Base-by-base conservation (phyloP, 2,329 filamentous ascomycete species). In the Hymenoscyphus linearis region DNA sequence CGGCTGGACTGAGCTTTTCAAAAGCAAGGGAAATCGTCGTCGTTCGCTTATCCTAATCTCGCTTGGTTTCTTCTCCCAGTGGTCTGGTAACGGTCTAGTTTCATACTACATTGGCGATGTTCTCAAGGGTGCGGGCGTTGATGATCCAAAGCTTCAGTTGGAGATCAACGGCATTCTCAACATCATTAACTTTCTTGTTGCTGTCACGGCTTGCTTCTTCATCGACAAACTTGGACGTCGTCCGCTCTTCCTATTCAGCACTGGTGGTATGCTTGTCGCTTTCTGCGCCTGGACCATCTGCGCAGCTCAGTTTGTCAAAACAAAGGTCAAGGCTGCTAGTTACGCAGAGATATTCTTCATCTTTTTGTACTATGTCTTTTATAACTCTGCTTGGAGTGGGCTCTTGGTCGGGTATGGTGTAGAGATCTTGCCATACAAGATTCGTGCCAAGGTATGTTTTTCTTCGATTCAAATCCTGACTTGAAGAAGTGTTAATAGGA, bases 61-160 rank as follows among this genome's bases (percentile, higher is more conserved):
- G 25, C 75, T 81, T 7, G 82, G 82, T 62, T 74, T 83, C 62
- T 85, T 85, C 74, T 80, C 79, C 9, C 83, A 85, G 64, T 85
- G 80, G 80, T 81, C 77, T 59, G 82, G 82, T 37, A 84, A 83
- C 65, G 78, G 77, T 50, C 68, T 81, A 9, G 76, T 79, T 35
- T 77, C 75, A 1, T 80, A 74, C 65, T 75, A 74, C 64, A 70
- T 76, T 22, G 68, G 67, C 22, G 66, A 71, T 9, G 72, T 76
- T n/a, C 67, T 75, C 26, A 63, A 72, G n/a, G 70, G 65, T 3
- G 70, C 74, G 16, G 74, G 74, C 55, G 73, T 76, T 57, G 70
- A 62, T 1, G 66, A 71, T 36, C 62, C 67, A 27, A 70, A 71
- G 31, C 35, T 57, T n/a, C 58, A 55, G 22, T 53, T 67, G 5